phyloP scores from a whole-genome alignment of 2,329 filamentous ascomycete species.

The Aspergillus sp. region DNA sequence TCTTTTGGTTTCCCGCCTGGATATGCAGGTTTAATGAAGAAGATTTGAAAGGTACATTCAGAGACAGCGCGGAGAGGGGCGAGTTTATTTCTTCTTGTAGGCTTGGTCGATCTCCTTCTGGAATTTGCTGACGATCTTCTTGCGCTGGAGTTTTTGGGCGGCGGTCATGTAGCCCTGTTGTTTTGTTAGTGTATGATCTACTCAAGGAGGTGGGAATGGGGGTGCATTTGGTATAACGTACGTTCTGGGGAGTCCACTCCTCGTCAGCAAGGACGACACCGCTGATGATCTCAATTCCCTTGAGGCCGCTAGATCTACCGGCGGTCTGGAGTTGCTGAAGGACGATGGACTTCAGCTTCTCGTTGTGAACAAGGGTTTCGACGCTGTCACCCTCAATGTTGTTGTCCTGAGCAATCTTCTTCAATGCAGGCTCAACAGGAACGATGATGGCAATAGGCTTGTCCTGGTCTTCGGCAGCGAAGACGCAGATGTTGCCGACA shows the following conservation, averaged over 20 bases:
- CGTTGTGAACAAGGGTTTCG: constrained; percentile 63
- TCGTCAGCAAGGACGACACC: constrained; percentile 47
- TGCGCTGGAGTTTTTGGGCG: constrained; percentile 71
- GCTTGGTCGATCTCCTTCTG: constrained; percentile 62
- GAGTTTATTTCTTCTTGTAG: constrained; percentile 50
- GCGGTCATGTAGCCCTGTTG: constrained; percentile 64
- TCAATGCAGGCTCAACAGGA: constrained; percentile 56
- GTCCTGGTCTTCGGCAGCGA: constrained; percentile 71
- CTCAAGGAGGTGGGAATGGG: not conserved
- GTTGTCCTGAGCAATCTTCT: constrained; percentile 55
- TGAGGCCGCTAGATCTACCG: constrained; percentile 37
- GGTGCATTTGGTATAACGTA: constrained; percentile 23
- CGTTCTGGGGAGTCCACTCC: constrained; percentile 46
- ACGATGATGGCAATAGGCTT: constrained; percentile 83
- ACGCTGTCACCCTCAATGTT: constrained; percentile 65
- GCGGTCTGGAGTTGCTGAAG: constrained; percentile 42
- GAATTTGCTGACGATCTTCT: constrained; percentile 63
- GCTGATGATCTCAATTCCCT: constrained; percentile 44
- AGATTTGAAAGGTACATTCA: not conserved
- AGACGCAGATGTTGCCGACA: constrained; percentile 83
- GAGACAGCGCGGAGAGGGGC: not conserved
- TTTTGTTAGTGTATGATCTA: constrained; percentile 24
- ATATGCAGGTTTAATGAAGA: not conserved
- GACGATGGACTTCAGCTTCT: constrained; percentile 42
- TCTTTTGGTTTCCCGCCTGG: not conserved